Percentiles rank a stretch among this genome's conserved stretches.
These are phyloP conservation scores for Boechera retrofracta DNA, from an alignment of 345 rosid species.

Conservation along the genomic window DNA sequence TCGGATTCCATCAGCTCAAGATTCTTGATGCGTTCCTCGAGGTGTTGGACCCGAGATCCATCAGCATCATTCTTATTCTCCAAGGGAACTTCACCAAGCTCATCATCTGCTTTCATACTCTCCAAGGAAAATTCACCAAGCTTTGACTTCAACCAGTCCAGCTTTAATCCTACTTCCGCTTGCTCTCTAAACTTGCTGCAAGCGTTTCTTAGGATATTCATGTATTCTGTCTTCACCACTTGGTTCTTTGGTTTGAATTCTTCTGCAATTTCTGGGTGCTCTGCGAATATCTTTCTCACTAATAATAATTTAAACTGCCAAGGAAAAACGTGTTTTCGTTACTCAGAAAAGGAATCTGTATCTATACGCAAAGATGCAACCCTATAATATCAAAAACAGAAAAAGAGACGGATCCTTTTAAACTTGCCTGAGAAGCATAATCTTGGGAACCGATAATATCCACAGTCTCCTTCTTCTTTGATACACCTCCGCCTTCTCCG, in stretches of 20 bases:
- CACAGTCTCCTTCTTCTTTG: neutral
- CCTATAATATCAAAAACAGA: neutral
- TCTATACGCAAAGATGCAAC: neutral
- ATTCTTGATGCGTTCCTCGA: conserved; percentile 27
- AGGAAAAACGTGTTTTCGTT: neutral
- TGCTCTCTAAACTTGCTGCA: neutral
- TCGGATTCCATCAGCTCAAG: neutral
- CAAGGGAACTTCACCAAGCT: neutral
- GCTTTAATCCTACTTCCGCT: neutral
- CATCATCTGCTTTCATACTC: neutral
- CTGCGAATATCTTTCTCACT: conserved; percentile 14
- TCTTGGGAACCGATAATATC: neutral
- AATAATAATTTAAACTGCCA: conserved; percentile 12
- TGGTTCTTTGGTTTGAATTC: conserved; percentile 14
- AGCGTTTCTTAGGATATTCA: conserved; percentile 10
- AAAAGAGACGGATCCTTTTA: neutral
- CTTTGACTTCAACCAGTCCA: conserved; percentile 25
- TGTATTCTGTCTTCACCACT: conserved; percentile 6
- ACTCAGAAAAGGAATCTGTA: neutral
- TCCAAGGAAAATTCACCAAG: neutral
- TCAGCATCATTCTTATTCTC: neutral
- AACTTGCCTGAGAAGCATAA: conserved; percentile 37
- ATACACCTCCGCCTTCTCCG: conserved; percentile 21
- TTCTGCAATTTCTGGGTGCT: neutral
- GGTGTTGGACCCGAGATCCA: neutral